Evolutionary conservation across 2,329 filamentous ascomycete species (phyloP).

Genomic region (Phialophora verrucosa): DNA sequence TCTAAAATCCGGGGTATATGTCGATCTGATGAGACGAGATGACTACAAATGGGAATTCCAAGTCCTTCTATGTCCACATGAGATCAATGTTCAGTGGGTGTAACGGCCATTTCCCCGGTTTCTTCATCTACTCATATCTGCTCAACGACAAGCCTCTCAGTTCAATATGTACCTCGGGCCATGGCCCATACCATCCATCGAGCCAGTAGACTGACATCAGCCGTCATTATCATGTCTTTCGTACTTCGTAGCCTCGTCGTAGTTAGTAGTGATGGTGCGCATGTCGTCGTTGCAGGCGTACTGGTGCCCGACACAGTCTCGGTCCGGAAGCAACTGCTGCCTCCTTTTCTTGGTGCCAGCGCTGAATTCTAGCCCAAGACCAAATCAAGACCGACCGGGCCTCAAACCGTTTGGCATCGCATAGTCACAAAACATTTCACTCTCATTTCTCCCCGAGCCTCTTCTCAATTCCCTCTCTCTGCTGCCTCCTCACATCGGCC

Average conservation of each 20-base stretch:
- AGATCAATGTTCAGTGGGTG: not conserved
- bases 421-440: not conserved
- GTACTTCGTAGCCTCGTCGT: not conserved
- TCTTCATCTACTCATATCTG: not conserved
- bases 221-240: not conserved
- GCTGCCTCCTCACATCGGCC: conserved; percentile 65
- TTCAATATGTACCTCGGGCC: not conserved
- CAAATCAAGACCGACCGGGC: not conserved
- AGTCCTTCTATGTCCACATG: not conserved
- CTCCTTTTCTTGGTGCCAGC: not conserved
- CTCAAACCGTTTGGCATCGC: not conserved
- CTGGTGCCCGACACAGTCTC: not conserved
- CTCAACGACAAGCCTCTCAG: not conserved
- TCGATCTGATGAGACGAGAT: not conserved
- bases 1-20: not conserved
- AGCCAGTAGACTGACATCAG: not conserved
- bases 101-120: not conserved
- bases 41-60: not conserved
- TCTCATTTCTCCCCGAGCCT: conserved; percentile 55
- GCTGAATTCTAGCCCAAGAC: not conserved
- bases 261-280: not conserved
- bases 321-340: not conserved
- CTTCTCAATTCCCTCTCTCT: conserved; percentile 76
- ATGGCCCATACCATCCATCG: not conserved
- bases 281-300: not conserved